Evolutionary conservation across 129 eudicot species (phyloP), one percentile per base, ranked within the genome.

Genomic region (Ambrosia trifida): DNA sequence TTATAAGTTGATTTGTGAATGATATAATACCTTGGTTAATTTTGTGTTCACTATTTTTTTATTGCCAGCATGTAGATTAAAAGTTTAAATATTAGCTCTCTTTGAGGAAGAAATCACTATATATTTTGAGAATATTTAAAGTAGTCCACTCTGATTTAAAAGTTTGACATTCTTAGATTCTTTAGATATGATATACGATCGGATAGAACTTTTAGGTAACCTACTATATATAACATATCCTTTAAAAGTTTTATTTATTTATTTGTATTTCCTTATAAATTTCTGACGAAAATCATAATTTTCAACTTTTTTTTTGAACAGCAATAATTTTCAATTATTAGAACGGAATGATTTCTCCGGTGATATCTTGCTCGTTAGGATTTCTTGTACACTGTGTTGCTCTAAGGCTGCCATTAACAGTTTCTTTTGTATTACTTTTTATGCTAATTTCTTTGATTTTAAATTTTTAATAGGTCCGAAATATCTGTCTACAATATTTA

Each of bases 1-100:
- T n/a, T n/a, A n/a, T n/a, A n/a, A 72, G 30, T 31, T 28, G 54
- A 32, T 72, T 14, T 57, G 47, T 72, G 76, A 58, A 44, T 5
- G 44, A 62, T 18, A 52, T 7, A 52, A 40, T 40, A 40, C 18
- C 7, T 52, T 52, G 30, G 59, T 16, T 52, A 24, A 24, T 24
- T 24, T 18, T 52, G 44, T 18, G 59, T 18, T 52, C 30, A 17
- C 18, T 52, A 52, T 18, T 14, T 17, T 17, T 52, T 40, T 6
- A 40, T 40, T 17, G 7, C 13, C 20, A 18, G 18, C 30, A 52
- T 52, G 12, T 18, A 17, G 31, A 18, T 3, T 18, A 52, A 17
- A 38, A 38, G 43, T 52, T 52, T 52, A 40, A 40, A 40, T 40
- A 7, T 52, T 52, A 52, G 59, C 59, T 17, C 18, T 52, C 13